Base-by-base conservation (phyloP, 106 monocot species). In the Triglochin maritima region DNA sequence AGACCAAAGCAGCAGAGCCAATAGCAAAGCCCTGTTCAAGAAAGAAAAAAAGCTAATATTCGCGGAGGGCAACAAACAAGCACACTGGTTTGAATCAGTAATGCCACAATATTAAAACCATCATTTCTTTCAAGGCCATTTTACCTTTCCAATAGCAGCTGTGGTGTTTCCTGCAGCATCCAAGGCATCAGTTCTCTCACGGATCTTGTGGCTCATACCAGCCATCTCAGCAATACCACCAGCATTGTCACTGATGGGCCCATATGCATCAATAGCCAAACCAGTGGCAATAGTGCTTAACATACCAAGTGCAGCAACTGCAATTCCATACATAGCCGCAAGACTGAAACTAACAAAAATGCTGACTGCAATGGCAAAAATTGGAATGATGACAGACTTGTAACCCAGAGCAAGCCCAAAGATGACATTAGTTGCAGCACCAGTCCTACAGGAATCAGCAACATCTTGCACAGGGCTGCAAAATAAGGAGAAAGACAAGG, bases 1-100 rank as follows among this genome's bases (percentile, higher is more conserved):
- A 76, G 3, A 76, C 76, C 6, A 76, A 63, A 7, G 76, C 76
- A 46, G 76, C 76, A 4, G 87, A 87, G 44, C 87, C 87, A 65
- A 81, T 84, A 41, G 87, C 87, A 57, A 87, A 87, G 4, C 87
- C 87, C 87, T 84, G 54, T 29, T 29, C 1, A 29, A 29, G 29
- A 0, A 29, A 29, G 1, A 29, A 29, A 29, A 29, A 29, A 29
- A 29, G 1, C 29, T 29, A 0, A 29, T 29, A 0, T 29, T 29
- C 29, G 1, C 29, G 1, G 29, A 1, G 29, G 29, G 1, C 29
- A 29, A 29, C 29, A 29, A 29, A 29, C 29, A 29, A 29, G 29
- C 29, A 29, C 29, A 29, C 29, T 29, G 29, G 29, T 29, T 29
- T 29, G 29, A 29, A 29, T 29, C 29, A 29, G 1, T 29, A 29